These are phyloP conservation scores for Dendrobium chrysotoxum DNA, from an alignment of 106 monocot species.

Conservation along the genomic window DNA sequence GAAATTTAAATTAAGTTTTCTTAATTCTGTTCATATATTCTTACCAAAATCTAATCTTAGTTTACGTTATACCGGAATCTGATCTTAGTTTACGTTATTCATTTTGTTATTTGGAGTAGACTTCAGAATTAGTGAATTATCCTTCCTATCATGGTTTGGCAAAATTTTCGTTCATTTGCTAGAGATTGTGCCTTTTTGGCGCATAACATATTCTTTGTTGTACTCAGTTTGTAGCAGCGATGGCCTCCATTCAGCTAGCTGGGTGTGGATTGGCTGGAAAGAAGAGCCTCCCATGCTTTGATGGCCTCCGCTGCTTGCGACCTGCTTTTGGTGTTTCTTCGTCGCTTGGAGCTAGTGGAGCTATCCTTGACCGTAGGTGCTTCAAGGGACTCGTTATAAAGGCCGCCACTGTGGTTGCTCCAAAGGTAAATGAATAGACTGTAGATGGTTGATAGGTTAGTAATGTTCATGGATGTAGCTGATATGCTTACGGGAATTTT, in stretches of 20 bases:
- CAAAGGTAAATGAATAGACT: slow-evolving; percentile 30
- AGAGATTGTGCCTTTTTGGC: not conserved
- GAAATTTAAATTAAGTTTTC: no score
- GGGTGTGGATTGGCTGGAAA: slow-evolving; percentile 11
- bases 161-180: not conserved
- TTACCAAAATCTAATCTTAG: no score
- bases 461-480: not conserved
- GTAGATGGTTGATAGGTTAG: not conserved
- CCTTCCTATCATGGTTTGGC: not conserved
- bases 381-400: slow-evolving; percentile 38
- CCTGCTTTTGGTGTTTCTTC: slow-evolving; percentile 17
- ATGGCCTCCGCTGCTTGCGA: slow-evolving; percentile 17
- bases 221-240: not conserved
- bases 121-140: not conserved
- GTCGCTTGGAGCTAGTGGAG: slow-evolving; percentile 12
- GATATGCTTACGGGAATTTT: not conserved
- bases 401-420: slow-evolving; percentile 56
- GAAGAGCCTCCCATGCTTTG: slow-evolving; percentile 10
- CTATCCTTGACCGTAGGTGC: slow-evolving; percentile 17
- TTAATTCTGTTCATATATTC: no score
- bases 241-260: slow-evolving; percentile 45
- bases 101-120: no score
- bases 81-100: not conserved
- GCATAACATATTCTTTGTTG: not conserved
- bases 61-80: no score